Conservation (phyloP, 2,329 filamentous ascomycete species). For the Pseudogymnoascus pannorum region DNA sequence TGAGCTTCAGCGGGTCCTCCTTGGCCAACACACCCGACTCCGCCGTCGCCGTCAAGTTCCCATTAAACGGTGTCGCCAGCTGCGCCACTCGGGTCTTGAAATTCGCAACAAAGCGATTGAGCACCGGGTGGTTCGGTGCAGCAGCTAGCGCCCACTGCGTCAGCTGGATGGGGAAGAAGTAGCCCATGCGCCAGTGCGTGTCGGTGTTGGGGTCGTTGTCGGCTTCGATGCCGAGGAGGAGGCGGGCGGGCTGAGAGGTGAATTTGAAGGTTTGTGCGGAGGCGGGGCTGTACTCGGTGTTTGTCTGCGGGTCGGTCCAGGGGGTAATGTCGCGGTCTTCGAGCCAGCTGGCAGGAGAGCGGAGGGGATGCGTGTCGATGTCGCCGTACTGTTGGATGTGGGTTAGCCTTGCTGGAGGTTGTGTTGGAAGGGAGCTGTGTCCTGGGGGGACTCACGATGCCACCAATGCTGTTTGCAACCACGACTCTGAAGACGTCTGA, state of each 20-base stretch:
- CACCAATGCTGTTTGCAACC: slow-evolving; percentile 26
- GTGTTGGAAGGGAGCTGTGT: background rate
- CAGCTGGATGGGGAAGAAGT: slow-evolving; percentile 28
- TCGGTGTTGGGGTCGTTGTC: slow-evolving; percentile 24
- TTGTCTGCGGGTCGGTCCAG: slow-evolving; percentile 26
- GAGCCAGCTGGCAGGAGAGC: slow-evolving; percentile 25
- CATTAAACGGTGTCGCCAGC: background rate
- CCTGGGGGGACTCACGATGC: slow-evolving; percentile 3
- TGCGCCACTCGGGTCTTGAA: slow-evolving; percentile 15
- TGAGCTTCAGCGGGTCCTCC: slow-evolving; percentile 27
- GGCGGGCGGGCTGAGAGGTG: slow-evolving; percentile 15
- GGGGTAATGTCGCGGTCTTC: slow-evolving; percentile 20
- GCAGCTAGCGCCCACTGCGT: slow-evolving; percentile 30
- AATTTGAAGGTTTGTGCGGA: background rate
- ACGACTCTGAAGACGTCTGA: slow-evolving; percentile 29
- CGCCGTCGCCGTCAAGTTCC: background rate
- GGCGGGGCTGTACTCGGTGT: slow-evolving; percentile 18
- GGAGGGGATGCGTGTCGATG: slow-evolving; percentile 28
- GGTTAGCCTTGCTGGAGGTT: background rate
- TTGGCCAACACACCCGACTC: slow-evolving; percentile 16
- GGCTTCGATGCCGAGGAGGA: slow-evolving; percentile 29
- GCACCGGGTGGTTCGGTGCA: slow-evolving; percentile 24
- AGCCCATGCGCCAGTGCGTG: slow-evolving; percentile 30
- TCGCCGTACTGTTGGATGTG: slow-evolving; percentile 25
- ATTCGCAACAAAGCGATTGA: slow-evolving; percentile 24